Base-by-base conservation (phyloP, 306 rosid genomes). In the Vicia villosa region DNA sequence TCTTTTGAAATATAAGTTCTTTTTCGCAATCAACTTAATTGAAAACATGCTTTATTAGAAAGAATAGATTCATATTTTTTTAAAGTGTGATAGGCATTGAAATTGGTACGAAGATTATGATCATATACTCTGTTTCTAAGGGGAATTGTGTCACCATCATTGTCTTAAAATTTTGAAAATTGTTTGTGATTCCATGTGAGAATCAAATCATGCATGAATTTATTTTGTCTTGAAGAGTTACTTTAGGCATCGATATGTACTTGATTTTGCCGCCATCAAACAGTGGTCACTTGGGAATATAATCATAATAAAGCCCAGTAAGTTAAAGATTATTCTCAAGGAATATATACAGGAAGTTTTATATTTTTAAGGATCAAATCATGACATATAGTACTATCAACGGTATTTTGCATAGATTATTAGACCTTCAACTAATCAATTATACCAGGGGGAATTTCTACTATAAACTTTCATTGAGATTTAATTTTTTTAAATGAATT, bases 261-360 rank as follows among this genome's bases (percentile, higher is more conserved):
- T 51, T 61, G 74, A 81, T 70, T 70, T 58, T 70, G 70, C 59
- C 10, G 21, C 66, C 74, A 68, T 74, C 67, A 56, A 76, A 79
- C 41, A 30, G 67, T 80, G 73, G 58, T 65, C 71, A 57, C 16
- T 74, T 5, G 50, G 75, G 83, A 75, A 79, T 68, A 79, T 66
- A 63, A 69, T 60, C 63, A 19, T 13, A 46, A 19, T 15, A 46
- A 57, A 63, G 21, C 34, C 59, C 54, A 38, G 24, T 37, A 55
- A 46, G 77, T 22, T 14, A 79, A 43, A 81, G 61, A 64, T 68
- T 85, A 81, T 85, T 72, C 88, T 68, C 71, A 75, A 68, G 60
- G 73, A 63, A 81, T 66, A 79, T 42, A 46, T 61, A 15, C 12
- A 54, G 49, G 8, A 13, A 32, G 37, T 32, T 32, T 6, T 32